Conservation (phyloP, 768 basidiomycete genomes). For the Butyriboletus loyo region DNA sequence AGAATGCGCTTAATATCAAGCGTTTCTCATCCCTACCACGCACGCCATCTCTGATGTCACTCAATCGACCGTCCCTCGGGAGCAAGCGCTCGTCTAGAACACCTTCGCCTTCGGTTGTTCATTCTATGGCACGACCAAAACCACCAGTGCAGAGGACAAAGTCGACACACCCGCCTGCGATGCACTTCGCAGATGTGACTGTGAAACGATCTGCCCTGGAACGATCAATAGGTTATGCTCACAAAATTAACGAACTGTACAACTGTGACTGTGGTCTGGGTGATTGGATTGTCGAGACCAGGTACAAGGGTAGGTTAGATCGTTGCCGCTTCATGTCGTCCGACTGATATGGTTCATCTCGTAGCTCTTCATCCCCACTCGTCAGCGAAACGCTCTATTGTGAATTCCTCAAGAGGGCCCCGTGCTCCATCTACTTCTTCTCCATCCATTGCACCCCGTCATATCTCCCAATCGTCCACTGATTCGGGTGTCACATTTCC, state of each 20-base stretch:
- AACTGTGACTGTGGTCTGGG: constrained; percentile 70
- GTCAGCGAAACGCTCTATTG: constrained; percentile 26
- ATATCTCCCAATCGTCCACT: constrained; percentile 68
- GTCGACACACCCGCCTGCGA: constrained; percentile 55
- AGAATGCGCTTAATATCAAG: constrained; percentile 34
- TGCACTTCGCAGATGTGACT: constrained; percentile 67
- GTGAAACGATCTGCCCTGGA: constrained; percentile 56
- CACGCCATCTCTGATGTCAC: constrained; percentile 59
- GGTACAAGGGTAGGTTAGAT: constrained; percentile 46
- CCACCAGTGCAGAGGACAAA: constrained; percentile 32
- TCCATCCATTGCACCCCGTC: constrained; percentile 56
- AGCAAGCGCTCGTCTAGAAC: constrained; percentile 25
- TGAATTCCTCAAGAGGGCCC: constrained; percentile 20
- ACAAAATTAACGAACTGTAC: constrained; percentile 81
- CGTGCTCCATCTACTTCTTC: constrained; percentile 38
- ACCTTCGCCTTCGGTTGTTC: constrained; percentile 33
- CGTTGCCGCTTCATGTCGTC: neutral
- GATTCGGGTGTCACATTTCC: constrained; percentile 80
- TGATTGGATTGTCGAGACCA: constrained; percentile 68
- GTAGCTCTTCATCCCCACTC: constrained; percentile 21
- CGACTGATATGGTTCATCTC: constrained; percentile 2
- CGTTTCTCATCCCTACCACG: constrained; percentile 60
- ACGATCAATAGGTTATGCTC: constrained; percentile 68
- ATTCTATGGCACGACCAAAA: constrained; percentile 24
- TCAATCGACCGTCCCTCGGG: constrained; percentile 18